phyloP scores from a whole-genome alignment of 495 filamentous ascomycete species.

The Baudoinia panamericana region DNA sequence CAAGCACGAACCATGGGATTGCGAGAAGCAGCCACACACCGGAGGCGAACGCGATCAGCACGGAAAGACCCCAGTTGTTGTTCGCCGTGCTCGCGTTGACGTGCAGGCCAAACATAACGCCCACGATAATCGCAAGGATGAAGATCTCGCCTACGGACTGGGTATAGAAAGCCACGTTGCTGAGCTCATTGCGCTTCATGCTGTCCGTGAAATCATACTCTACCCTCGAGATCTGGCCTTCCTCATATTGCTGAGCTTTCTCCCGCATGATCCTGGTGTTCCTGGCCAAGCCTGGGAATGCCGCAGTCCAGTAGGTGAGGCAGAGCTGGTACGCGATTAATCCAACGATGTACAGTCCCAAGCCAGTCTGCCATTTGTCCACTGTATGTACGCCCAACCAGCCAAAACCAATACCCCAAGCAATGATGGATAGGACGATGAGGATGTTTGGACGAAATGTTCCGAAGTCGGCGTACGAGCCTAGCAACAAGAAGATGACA shows the following conservation, averaged over 20 bases:
- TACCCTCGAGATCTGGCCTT: constrained; percentile 40
- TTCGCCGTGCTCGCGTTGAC: constrained; percentile 44
- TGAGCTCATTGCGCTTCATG: constrained; percentile 46
- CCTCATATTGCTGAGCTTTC: constrained; percentile 39
- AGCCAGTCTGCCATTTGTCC: constrained; percentile 42
- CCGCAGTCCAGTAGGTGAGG: constrained; percentile 54
- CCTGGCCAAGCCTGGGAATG: constrained; percentile 48
- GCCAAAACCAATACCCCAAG: constrained; percentile 48
- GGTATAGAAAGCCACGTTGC: constrained; percentile 50
- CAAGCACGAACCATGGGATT: constrained; percentile 50
- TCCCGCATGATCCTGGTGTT: constrained; percentile 42
- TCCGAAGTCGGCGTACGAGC: constrained; percentile 51
- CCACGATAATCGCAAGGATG: constrained; percentile 49
- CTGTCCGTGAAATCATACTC: constrained; percentile 51
- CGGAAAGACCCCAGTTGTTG: constrained; percentile 54
- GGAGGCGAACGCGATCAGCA: constrained; percentile 50
- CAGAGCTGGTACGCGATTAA: constrained; percentile 54
- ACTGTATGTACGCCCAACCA: constrained; percentile 48
- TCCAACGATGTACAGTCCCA: constrained; percentile 49
- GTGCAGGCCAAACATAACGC: constrained; percentile 46
- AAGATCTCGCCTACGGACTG: constrained; percentile 47
- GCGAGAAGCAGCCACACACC: constrained; percentile 49
- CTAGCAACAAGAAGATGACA: constrained; percentile 45
- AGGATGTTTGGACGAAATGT: constrained; percentile 48
- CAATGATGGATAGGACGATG: constrained; percentile 43